Evolutionary conservation across 2,329 filamentous ascomycete genomes (phyloP).

Genomic region (Parasarocladium wereldwijsianum): DNA sequence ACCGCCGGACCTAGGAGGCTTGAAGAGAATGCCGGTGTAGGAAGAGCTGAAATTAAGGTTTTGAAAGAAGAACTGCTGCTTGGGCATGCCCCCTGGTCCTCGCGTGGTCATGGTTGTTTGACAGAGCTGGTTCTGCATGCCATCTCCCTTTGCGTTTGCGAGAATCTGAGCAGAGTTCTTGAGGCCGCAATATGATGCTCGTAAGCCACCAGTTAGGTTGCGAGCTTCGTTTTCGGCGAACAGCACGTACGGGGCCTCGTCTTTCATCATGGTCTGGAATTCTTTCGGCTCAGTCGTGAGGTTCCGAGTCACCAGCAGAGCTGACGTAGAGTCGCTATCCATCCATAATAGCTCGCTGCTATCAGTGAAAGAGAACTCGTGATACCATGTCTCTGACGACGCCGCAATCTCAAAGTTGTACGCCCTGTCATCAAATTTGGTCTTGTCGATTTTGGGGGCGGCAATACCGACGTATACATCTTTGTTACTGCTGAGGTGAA

Average conservation of each 20-base stretch:
- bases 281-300: conserved; percentile 42
- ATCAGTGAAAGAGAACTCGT: conserved; percentile 35
- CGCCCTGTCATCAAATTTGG: conserved; percentile 38
- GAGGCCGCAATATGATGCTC: conserved; percentile 72
- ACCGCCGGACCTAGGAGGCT: conserved; percentile 20
- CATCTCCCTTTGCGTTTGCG: conserved; percentile 32
- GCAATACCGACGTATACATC: conserved; percentile 59
- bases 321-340: conserved; percentile 69
- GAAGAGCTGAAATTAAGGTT: conserved; percentile 56
- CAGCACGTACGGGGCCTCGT: conserved; percentile 53
- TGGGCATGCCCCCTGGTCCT: conserved; percentile 52
- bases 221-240: conserved; percentile 55
- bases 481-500: conserved; percentile 41
- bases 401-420: conserved; percentile 75
- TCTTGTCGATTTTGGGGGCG: conserved; percentile 44
- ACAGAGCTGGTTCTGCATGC: conserved; percentile 30
- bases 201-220: conserved; percentile 50
- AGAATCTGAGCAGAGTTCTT: conserved; percentile 48
- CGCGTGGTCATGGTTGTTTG: conserved; percentile 53
- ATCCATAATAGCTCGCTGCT: conserved; percentile 54
- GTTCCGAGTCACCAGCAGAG: conserved; percentile 65
- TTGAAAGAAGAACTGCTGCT: conserved; percentile 77
- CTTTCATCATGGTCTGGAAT: conserved; percentile 38
- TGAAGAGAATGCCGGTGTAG: conserved; percentile 54
- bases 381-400: conserved; percentile 67